phyloP scores from a whole-genome alignment of 805 yeast species.

The Metschnikowia kofuensis region DNA sequence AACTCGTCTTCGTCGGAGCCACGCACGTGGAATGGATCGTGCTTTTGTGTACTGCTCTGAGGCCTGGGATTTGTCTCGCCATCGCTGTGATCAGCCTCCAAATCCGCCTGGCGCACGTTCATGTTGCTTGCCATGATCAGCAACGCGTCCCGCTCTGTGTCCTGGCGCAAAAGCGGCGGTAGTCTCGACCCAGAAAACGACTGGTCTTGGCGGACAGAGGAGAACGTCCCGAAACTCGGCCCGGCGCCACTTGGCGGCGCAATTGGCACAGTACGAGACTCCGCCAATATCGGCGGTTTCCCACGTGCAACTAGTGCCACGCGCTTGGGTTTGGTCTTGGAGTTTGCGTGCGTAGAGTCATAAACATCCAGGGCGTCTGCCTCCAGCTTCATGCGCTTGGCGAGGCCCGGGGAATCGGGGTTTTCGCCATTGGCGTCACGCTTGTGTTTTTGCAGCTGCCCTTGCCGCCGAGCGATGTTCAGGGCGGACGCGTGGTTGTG shows the following conservation, averaged over 20 bases:
- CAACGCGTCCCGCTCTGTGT: slow-evolving; percentile 40
- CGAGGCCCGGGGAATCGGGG: background rate
- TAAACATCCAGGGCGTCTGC: background rate
- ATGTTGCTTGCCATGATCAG: slow-evolving; percentile 32
- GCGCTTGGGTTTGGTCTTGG: slow-evolving; percentile 34
- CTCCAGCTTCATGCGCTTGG: slow-evolving; percentile 15
- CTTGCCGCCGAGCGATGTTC: slow-evolving; percentile 33
- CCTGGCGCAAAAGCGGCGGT: slow-evolving; percentile 28
- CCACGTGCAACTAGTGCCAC: slow-evolving; percentile 21
- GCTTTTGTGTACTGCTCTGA: slow-evolving; percentile 1
- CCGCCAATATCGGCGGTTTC: slow-evolving; percentile 27
- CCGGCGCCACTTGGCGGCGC: slow-evolving; percentile 15
- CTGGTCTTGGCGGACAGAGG: slow-evolving; percentile 9
- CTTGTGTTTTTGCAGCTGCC: slow-evolving; percentile 12
- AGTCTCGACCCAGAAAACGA: slow-evolving; percentile 7
- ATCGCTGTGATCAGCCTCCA: slow-evolving; percentile 32
- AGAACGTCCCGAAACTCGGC: slow-evolving; percentile 33
- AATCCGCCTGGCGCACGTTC: slow-evolving; percentile 36
- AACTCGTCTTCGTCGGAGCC: slow-evolving; percentile 30
- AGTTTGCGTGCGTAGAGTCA: background rate
- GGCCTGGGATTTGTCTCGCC: slow-evolving; percentile 17
- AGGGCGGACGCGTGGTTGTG: slow-evolving; percentile 46
- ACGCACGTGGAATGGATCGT: background rate
- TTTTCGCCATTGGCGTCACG: background rate
- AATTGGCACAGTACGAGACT: slow-evolving; percentile 36